phyloP scores from a whole-genome alignment of 306 rosid species.

The Clitoria ternatea region DNA sequence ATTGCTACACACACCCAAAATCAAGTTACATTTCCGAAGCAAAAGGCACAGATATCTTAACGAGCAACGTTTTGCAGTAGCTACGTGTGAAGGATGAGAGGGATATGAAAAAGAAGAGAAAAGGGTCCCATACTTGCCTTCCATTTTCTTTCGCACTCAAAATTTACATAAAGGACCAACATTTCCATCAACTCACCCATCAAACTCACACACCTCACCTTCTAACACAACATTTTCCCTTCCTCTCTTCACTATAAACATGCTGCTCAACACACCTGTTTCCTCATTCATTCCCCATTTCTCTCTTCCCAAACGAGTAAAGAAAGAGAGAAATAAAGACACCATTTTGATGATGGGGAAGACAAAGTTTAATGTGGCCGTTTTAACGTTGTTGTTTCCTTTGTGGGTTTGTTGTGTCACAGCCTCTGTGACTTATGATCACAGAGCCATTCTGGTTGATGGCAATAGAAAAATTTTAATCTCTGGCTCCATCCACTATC shows the following conservation, averaged over 20 bases:
- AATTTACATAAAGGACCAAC: constrained; percentile 34
- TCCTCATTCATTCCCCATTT: background rate
- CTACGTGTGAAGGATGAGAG: constrained; percentile 22
- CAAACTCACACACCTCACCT: constrained; percentile 22
- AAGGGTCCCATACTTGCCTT: constrained; percentile 19
- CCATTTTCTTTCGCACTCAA: constrained; percentile 21
- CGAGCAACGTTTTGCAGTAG: background rate
- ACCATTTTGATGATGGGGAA: constrained; percentile 15
- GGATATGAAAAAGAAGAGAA: background rate
- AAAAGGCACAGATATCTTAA: background rate
- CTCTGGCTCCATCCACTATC: too few relatives aligned
- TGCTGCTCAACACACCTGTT: too few relatives aligned
- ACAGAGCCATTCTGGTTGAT: too few relatives aligned
- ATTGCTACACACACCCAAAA: too few relatives aligned
- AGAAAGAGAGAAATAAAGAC: constrained; percentile 1
- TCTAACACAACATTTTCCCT: background rate
- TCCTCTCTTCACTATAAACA: background rate
- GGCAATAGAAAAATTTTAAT: too few relatives aligned
- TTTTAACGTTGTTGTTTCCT: constrained; percentile 1
- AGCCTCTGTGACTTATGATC: too few relatives aligned
- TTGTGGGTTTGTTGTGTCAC: too few relatives aligned
- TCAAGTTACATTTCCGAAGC: constrained; percentile 5
- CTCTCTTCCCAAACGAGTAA: background rate
- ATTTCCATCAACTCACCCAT: constrained; percentile 14
- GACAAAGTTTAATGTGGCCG: background rate